Evolutionary conservation across 225 moss, liverwort and hornwort genomes (phyloP).

Genomic region (Bryoerythrophyllum caledonicum): DNA sequence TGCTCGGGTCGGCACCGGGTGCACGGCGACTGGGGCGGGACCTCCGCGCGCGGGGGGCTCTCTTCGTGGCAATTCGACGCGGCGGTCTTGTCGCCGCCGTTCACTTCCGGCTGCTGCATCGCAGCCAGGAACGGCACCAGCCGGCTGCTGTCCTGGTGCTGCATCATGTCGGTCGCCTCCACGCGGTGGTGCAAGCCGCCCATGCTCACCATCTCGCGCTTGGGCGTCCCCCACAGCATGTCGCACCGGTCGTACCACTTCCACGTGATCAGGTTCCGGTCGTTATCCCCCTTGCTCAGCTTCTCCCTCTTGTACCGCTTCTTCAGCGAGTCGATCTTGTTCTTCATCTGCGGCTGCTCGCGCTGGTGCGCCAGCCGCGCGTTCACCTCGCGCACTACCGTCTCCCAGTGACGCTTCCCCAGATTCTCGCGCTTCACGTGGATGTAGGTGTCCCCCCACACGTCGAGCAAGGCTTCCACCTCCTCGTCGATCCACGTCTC

Average conservation of each 20-base stretch:
- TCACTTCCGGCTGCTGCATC: conserved; percentile 47
- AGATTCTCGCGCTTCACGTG: conserved; percentile 67
- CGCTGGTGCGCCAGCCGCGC: conserved; percentile 47
- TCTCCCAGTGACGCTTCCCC: conserved; percentile 66
- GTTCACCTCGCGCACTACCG: conserved; percentile 55
- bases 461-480: conserved; percentile 52
- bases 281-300: conserved; percentile 50
- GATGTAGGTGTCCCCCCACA: conserved; percentile 62
- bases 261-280: conserved; percentile 53
- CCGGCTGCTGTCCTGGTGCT: conserved; percentile 49
- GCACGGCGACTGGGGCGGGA: conserved; percentile 42
- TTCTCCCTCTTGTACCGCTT: conserved; percentile 66
- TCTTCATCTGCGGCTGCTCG: conserved; percentile 68
- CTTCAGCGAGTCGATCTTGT: conserved; percentile 69
- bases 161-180: conserved; percentile 36
- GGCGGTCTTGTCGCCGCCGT: conserved; percentile 46
- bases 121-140: conserved; percentile 44
- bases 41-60: conserved; percentile 31
- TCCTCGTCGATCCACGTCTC: conserved; percentile 69
- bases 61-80: conserved; percentile 44
- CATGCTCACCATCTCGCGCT: conserved; percentile 37
- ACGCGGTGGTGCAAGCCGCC: conserved; percentile 29
- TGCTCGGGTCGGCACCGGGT: conserved; percentile 34
- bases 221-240: conserved; percentile 54
- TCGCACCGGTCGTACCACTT: conserved; percentile 63